These are phyloP conservation scores for Scheffersomyces ergatensis DNA, from an alignment of 805 yeast genomes.

Conservation along the genomic window DNA sequence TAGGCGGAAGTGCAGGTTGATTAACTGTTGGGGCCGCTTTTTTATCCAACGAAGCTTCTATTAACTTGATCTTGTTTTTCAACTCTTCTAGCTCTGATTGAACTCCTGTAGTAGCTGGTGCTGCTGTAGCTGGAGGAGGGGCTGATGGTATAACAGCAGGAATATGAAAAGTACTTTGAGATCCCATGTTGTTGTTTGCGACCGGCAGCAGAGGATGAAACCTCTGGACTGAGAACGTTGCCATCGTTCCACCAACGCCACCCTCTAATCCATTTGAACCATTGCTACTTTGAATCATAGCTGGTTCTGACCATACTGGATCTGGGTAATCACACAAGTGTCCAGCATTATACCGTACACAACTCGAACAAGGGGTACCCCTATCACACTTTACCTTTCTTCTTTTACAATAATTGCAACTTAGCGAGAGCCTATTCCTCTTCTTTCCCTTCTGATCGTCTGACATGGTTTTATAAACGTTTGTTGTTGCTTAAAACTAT, in stretches of 20 bases:
- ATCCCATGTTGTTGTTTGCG: neutral
- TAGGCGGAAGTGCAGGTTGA: neutral
- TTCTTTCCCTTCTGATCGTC: slow-evolving; percentile 9
- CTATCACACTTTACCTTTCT: slow-evolving; percentile 40
- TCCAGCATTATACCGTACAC: slow-evolving; percentile 23
- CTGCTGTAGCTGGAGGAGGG: neutral
- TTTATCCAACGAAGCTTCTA: slow-evolving; percentile 31
- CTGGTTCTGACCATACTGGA: slow-evolving; percentile 4
- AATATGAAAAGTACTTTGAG: neutral
- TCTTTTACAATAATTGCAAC: slow-evolving; percentile 32
- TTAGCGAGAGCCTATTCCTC: slow-evolving; percentile 26
- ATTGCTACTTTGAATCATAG: neutral
- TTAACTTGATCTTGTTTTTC: slow-evolving; percentile 40
- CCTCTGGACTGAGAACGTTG: slow-evolving; percentile 3
- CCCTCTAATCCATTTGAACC: neutral
- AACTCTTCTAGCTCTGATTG: slow-evolving; percentile 27
- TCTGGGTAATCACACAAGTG: slow-evolving; percentile 23
- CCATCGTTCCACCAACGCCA: neutral
- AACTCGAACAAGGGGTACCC: slow-evolving; percentile 31
- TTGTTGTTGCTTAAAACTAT: too few species aligned
- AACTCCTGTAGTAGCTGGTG: slow-evolving; percentile 1
- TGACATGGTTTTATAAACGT: too few species aligned
- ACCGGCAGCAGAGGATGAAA: slow-evolving; percentile 2
- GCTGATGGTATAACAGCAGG: neutral
- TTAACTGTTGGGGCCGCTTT: neutral